These are phyloP conservation scores for Aquilaria agallochum DNA, from an alignment of 441 rosid genomes.

Conservation along the genomic window DNA sequence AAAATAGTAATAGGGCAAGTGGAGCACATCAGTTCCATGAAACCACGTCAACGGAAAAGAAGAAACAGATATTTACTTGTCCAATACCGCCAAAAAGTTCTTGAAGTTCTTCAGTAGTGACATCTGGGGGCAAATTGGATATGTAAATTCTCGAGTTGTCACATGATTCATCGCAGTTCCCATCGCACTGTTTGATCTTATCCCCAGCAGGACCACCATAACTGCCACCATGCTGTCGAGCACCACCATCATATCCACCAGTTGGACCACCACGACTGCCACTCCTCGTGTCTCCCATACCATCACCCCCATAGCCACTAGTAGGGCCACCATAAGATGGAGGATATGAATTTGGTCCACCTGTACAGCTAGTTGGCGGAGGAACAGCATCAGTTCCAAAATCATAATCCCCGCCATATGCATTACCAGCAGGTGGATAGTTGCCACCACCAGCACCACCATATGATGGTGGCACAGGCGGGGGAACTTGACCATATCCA, in stretches of 20 bases:
- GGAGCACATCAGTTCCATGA: background rate
- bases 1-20: no score
- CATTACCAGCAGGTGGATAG: conserved; percentile 54
- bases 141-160: conserved; percentile 93
- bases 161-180: conserved; percentile 68
- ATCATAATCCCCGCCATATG: conserved; percentile 41
- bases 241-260: conserved; percentile 48
- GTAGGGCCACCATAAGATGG: conserved; percentile 71
- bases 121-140: conserved; percentile 93
- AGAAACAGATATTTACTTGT: conserved; percentile 57
- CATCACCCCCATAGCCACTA: conserved; percentile 59
- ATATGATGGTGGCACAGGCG: conserved; percentile 55
- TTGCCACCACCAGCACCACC: conserved; percentile 54
- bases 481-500: conserved; percentile 66
- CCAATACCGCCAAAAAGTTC: conserved; percentile 98
- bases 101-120: conserved; percentile 74
- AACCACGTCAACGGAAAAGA: conserved; percentile 13
- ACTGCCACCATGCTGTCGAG: conserved; percentile 57
- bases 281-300: conserved; percentile 37
- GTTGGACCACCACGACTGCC: conserved; percentile 59
- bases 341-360: conserved; percentile 65
- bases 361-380: conserved; percentile 77
- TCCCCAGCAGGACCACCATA: conserved; percentile 32
- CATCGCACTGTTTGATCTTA: conserved; percentile 90
- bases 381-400: conserved; percentile 82